Base-by-base conservation (phyloP, 352 stramenopile species). In the Phytopythium sindhum region DNA sequence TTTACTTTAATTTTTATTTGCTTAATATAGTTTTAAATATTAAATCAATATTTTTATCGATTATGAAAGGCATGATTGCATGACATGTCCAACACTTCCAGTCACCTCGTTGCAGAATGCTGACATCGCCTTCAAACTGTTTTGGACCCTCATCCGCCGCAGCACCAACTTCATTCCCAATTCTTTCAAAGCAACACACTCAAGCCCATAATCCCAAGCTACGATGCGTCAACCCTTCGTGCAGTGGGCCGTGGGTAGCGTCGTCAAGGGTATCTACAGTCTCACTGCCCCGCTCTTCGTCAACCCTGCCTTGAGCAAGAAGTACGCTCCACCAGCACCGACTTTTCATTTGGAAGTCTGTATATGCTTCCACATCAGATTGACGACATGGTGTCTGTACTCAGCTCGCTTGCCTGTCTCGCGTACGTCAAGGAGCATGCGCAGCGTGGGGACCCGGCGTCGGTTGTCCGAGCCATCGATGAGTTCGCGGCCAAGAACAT, bases 351-450 rank as follows among this genome's bases (percentile, higher is more conserved):
- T 4, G 14, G 4, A 14, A 45, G 19, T n/a, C 39, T 19, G 2
- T n/a, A 4, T 23, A 23, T 21, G 15, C 42, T 12, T 17, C 11
- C 42, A 26, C 5, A 45, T 45, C 7, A 19, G 14, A 23, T 26
- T 41, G 12, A 41, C 26, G n/a, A 14, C 12, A 8, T 37, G 31
- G 23, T n/a, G 7, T n/a, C 17, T 26, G 11, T 33, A 7, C 26
- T 12, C 45, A 77, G 69, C 37, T 77, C 70, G 35, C 63, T 65
- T n/a, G 73, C 64, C 26, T 77, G 70, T 8, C 65, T 86, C 19
- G 68, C 66, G 29, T 81, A 80, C 29, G 77, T 83, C 8, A 73
- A 74, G 42, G 35, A 73, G 50, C 52, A 83, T 24, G 74, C 72
- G 6, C 64, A 72, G 42, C 67, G 48, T 5, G 74, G 74, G 24